A percentile compares a stretch with the other conserved stretches of the same genome.
Evolutionary conservation across 768 basidiomycete species (phyloP).

Genomic region (Boletellus ananas): DNA sequence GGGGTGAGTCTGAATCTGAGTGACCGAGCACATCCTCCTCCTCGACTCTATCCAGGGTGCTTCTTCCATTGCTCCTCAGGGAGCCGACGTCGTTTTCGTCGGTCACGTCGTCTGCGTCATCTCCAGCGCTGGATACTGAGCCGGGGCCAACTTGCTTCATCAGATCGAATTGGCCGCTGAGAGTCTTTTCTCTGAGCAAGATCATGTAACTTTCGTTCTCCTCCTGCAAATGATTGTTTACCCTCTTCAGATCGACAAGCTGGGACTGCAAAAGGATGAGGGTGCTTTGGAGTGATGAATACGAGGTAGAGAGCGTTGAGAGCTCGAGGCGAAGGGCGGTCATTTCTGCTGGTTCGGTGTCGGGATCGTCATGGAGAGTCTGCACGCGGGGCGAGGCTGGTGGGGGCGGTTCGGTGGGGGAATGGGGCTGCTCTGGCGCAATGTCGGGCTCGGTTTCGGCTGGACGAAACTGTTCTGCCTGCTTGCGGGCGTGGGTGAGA

Average conservation of each 20-base stretch:
- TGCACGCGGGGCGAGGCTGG: conserved; percentile 33
- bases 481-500: conserved; percentile 63
- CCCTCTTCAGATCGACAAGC: conserved; percentile 79
- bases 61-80: conserved; percentile 53
- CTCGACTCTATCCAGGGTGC: conserved; percentile 60
- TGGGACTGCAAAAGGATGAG: conserved; percentile 82
- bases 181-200: conserved; percentile 83
- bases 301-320: conserved; percentile 81
- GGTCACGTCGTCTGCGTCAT: conserved; percentile 29
- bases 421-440: conserved; percentile 35
- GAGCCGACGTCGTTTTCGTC: conserved; percentile 50
- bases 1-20: conserved; percentile 36
- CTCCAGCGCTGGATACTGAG: conserved; percentile 38
- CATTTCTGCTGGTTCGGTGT: conserved; percentile 83
- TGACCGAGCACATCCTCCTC: conserved; percentile 47
- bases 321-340: conserved; percentile 78
- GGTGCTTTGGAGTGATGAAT: conserved; percentile 79
- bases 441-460: conserved; percentile 38
- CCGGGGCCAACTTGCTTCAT: conserved; percentile 59
- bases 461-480: conserved; percentile 37
- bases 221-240: conserved; percentile 86
- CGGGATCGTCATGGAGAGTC: conserved; percentile 53
- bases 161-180: conserved; percentile 84
- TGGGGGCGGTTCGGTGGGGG: conserved; percentile 22
- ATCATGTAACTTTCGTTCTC: conserved; percentile 98